Evolutionary conservation across 805 yeast species (phyloP), one percentile per base, ranked within the genome.

Genomic region (Danielia reshetovae): DNA sequence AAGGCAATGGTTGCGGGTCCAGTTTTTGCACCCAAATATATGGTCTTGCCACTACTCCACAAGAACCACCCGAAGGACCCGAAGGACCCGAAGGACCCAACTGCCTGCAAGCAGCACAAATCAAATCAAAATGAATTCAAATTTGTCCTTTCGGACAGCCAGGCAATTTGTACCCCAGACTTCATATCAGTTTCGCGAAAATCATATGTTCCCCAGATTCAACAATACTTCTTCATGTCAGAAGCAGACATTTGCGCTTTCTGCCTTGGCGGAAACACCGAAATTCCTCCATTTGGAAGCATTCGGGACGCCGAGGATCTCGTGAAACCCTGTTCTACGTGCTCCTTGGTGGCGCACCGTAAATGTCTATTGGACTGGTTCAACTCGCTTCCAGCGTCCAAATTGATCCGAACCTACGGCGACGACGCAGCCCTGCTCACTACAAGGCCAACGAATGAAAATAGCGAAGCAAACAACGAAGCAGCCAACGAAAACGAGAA

Each of bases 321-420:
- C 27, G 41, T 65, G 15, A 42, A 43, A 5, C 72, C 72, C 0
- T 67, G 72, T 41, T 34, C 54, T 22, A 60, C 68, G 4, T 67
- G 72, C 40, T 49, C 59, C 7, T 31, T 67, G 17, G 52, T 48
- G 5, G 49, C 64, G 14, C 72, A 67, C 48, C 49, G 60, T 16
- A 62, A 58, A 32, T 67, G 72, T 40, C 45, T 66, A 12, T 34
- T 60, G 3, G 72, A 66, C 35, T 67, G 72, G 70, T 62, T 64
- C 51, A 57, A 58, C 37, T 48, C 65, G 7, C 43, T 65, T 6
- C 62, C 63, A 5, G 32, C 50, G 7, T 55, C 59, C 18, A 57
- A 59, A 29, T 32, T 60, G 10, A 12, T 23, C 24, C 29, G 30
- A 15, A 10, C 24, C 17, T 14, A 25, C 24, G 10, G 24, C 10